Base-by-base conservation (phyloP, 345 rosid genomes). In the Acer saccharum region DNA sequence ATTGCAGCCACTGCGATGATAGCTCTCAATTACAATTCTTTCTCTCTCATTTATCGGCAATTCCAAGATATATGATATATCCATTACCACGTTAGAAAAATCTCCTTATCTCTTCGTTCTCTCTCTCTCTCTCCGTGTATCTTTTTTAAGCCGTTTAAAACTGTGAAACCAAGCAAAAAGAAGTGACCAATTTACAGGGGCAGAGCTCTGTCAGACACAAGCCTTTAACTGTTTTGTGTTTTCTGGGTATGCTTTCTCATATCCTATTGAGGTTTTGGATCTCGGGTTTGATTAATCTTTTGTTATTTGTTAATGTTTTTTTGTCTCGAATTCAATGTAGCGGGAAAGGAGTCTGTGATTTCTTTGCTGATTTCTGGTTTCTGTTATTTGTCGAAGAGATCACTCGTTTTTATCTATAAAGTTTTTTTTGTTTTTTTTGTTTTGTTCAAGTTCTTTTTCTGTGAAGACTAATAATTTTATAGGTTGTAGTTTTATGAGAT, bases 191-290 rank as follows among this genome's bases (percentile, higher is more conserved):
- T 70, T 48, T 7, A 43, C n/a, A 69, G 39, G 27, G 41, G 55
- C 72, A 21, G 57, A 46, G 72, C 48, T 68, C 25, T 46, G 50
- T 46, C 50, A 46, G 50, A 46, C 50, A 46, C 12, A 46, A 46
- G 3, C 50, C 12, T 54, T 16, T 54, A 54, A 16, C n/a, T 6
- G 18, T 16, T 54, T 54, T 4, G 58, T 54, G 58, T 16, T 54
- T 54, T 67, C 70, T n/a, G 3, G 70, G 70, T 67, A 41, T n/a
- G 70, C n/a, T 67, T 65, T 10, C 21, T n/a, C 52, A 41, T 2
- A 39, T 35, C 14, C 46, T 16, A 16, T 1, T 0, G 17, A 10
- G 13, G 3, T 66, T 66, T 66, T 20, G 41, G 69, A 17, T 66
- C 48, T 29, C 4, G 20, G n/a, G 58, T 54, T 54, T 13, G 58